Conservation (phyloP, 345 rosid species). For the Geranium rotundifolium region DNA sequence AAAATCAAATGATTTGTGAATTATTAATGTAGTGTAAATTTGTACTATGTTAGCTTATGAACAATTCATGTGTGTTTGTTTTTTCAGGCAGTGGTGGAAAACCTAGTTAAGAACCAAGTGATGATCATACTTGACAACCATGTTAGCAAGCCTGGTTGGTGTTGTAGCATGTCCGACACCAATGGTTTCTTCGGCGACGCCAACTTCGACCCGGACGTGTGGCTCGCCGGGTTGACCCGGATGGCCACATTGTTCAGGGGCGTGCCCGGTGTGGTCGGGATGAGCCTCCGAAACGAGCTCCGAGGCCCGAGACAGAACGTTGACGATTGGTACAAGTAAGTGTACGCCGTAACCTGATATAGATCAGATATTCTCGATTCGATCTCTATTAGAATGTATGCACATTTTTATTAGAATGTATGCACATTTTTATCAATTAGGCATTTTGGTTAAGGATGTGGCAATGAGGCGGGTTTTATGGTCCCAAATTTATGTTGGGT, state of each 20-base stretch:
- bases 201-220: conserved; percentile 12
- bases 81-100: conserved; percentile 6
- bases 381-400: not conserved
- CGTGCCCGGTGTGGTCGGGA: conserved; percentile 10
- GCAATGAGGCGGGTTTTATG: no score
- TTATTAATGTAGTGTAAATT: no score
- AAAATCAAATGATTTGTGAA: no score
- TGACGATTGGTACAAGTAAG: conserved; percentile 20
- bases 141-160: conserved; percentile 19
- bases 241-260: conserved; percentile 9
- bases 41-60: no score
- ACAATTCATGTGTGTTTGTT: no score
- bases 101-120: conserved; percentile 3
- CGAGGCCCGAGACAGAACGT: conserved; percentile 11
- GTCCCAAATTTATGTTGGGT: no score
- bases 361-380: no score
- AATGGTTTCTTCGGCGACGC: conserved; percentile 19
- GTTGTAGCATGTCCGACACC: conserved; percentile 11
- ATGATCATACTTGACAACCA: conserved; percentile 23
- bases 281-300: conserved; percentile 22
- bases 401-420: no score
- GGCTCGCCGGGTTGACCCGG: conserved; percentile 12
- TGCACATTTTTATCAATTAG: no score
- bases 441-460: no score
- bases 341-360: no score